Evolutionary conservation across 2,329 filamentous ascomycete species (phyloP).

Genomic region (Curvularia verruculosa): DNA sequence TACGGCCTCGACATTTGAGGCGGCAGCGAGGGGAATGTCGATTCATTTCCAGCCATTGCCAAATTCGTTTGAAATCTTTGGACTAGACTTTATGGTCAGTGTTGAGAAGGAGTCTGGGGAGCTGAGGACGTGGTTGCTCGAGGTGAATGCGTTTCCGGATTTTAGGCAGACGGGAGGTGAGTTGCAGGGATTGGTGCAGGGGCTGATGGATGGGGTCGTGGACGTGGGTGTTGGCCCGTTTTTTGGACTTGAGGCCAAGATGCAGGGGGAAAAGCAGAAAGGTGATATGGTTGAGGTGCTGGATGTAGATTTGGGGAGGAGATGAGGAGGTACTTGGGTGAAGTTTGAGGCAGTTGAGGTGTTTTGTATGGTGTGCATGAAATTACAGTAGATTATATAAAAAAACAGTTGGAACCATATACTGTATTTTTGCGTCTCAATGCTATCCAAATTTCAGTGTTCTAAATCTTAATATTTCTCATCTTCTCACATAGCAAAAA

Average conservation of each 20-base stretch:
- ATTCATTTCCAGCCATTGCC: constrained; percentile 90
- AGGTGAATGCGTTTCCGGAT: constrained; percentile 96
- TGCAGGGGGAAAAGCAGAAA: constrained; percentile 17
- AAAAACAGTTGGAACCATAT: too few species aligned
- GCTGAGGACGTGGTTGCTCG: constrained; percentile 73
- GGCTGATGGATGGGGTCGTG: constrained; percentile 78
- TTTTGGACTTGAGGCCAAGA: too few species aligned
- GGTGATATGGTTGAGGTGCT: constrained; percentile 51
- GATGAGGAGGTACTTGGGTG: constrained; percentile 3
- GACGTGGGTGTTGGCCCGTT: constrained; percentile 70
- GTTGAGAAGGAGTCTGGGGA: constrained; percentile 52
- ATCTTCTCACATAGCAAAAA: too few species aligned
- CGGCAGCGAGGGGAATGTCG: constrained; percentile 80
- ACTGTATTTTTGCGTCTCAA: neutral
- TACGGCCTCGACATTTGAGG: constrained; percentile 82
- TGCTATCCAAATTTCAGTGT: too few species aligned
- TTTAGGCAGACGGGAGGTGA: constrained; percentile 88
- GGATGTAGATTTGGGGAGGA: constrained; percentile 55
- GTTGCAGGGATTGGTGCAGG: constrained; percentile 72
- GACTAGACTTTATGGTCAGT: constrained; percentile 82
- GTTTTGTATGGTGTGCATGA: too few species aligned
- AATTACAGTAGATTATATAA: too few species aligned
- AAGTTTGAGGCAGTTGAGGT: too few species aligned
- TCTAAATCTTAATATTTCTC: too few species aligned
- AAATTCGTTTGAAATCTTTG: constrained; percentile 91